Conservation (phyloP, 164 flowering plant species). For the Buxus sempervirens region DNA sequence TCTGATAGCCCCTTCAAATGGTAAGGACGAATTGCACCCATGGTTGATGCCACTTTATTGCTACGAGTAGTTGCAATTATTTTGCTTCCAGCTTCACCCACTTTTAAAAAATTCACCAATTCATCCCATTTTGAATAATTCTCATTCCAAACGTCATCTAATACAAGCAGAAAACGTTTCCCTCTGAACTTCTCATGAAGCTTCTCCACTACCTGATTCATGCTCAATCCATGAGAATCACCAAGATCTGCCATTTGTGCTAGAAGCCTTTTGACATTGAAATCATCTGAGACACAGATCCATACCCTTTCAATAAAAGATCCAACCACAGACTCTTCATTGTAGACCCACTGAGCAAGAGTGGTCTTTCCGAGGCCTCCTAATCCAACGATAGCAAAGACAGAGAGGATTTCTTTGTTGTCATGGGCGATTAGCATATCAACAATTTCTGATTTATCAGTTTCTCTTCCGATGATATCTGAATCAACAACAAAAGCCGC, state of each 20-base stretch:
- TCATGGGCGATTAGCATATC: background rate
- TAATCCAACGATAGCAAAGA: slow-evolving; percentile 19
- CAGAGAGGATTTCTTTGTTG: background rate
- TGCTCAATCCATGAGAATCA: background rate
- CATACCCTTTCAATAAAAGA: slow-evolving; percentile 9
- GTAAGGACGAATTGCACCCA: background rate
- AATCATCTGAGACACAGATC: slow-evolving; percentile 15
- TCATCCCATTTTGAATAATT: background rate
- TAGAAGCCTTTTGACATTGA: slow-evolving; percentile 1
- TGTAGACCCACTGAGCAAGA: slow-evolving; percentile 15
- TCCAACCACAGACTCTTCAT: slow-evolving; percentile 2
- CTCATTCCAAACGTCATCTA: slow-evolving; percentile 23
- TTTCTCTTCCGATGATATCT: slow-evolving; percentile 8
- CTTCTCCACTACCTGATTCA: background rate
- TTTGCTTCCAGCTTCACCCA: slow-evolving; percentile 11
- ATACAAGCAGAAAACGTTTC: slow-evolving; percentile 17
- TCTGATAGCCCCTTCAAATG: slow-evolving; percentile 5
- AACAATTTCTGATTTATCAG: background rate
- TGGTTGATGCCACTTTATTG: too few species aligned
- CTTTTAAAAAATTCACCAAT: slow-evolving; percentile 14
- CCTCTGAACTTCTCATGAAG: background rate
- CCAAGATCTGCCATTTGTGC: background rate
- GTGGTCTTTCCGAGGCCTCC: slow-evolving; percentile 29
- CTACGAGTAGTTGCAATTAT: slow-evolving; percentile 22
- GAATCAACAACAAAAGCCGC: background rate